Conservation (phyloP, 2,329 filamentous ascomycete species). For the Penicillium sp. region DNA sequence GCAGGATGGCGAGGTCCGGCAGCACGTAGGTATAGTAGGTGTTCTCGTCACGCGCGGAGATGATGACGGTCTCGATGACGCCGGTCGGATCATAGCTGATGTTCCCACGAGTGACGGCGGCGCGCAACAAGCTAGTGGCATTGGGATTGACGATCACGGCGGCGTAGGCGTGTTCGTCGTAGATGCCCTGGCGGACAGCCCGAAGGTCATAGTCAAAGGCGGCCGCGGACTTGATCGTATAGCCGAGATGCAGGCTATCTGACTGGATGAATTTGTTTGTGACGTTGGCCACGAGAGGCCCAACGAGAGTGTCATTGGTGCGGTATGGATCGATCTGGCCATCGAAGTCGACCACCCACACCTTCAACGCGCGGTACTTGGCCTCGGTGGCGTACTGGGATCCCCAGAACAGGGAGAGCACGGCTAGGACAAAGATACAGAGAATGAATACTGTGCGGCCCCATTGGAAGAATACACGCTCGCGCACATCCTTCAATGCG, state of each 20-base stretch:
- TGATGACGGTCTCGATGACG: slow-evolving; percentile 56
- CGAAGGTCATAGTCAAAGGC: slow-evolving; percentile 57
- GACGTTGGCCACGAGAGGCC: slow-evolving; percentile 51
- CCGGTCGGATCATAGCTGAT: slow-evolving; percentile 59
- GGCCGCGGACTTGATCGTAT: slow-evolving; percentile 47
- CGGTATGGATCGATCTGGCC: slow-evolving; percentile 53
- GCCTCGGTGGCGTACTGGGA: slow-evolving; percentile 53
- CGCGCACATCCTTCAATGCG: slow-evolving; percentile 22
- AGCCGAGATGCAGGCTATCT: slow-evolving; percentile 49
- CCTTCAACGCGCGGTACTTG: slow-evolving; percentile 49
- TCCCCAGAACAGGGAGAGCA: slow-evolving; percentile 62
- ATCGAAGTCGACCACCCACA: slow-evolving; percentile 65
- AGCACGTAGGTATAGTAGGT: slow-evolving; percentile 55
- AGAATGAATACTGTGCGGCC: slow-evolving; percentile 42
- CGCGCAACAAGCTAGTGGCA: slow-evolving; percentile 57
- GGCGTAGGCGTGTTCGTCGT: slow-evolving; percentile 58
- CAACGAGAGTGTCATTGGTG: slow-evolving; percentile 53
- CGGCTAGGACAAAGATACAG: slow-evolving; percentile 54
- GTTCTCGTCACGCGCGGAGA: slow-evolving; percentile 56
- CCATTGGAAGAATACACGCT: slow-evolving; percentile 24
- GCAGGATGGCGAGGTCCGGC: slow-evolving; percentile 51
- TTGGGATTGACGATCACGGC: slow-evolving; percentile 63
- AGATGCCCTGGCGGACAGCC: slow-evolving; percentile 57
- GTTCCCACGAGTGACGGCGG: slow-evolving; percentile 56
- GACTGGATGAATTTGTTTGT: slow-evolving; percentile 46